A percentile compares a stretch with the other conserved stretches of the same genome.
These are phyloP conservation scores for Capsicum rhomboideum DNA, from an alignment of 257 asterid species.

Conservation along the genomic window DNA sequence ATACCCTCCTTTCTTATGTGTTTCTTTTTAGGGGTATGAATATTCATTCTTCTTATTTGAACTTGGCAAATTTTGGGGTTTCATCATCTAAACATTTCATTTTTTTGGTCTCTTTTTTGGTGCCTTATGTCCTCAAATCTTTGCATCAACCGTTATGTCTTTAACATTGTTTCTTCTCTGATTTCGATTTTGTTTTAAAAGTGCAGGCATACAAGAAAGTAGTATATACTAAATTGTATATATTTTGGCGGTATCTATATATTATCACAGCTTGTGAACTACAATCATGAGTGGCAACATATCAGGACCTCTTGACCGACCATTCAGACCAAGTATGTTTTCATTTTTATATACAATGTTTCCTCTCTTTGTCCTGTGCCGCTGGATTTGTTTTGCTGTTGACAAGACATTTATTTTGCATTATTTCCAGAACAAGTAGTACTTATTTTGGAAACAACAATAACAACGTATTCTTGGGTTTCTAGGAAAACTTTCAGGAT, in stretches of 20 bases:
- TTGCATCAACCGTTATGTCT: not conserved
- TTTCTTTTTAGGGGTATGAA: not conserved
- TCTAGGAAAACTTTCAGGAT: too few relatives aligned
- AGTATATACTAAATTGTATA: not conserved
- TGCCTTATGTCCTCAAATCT: not conserved
- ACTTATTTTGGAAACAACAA: not conserved
- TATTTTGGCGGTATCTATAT: not conserved
- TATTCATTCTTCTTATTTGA: not conserved
- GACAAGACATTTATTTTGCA: not conserved
- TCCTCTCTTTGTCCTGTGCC: not conserved
- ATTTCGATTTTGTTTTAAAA: not conserved
- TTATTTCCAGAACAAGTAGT: not conserved
- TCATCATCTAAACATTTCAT: not conserved
- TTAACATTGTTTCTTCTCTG: not conserved
- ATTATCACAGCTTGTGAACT: not conserved
- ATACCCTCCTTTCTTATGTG: not conserved
- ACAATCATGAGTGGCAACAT: slow-evolving; percentile 47
- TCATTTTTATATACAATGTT: not conserved
- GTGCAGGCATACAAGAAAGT: not conserved
- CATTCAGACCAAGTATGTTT: slow-evolving; percentile 26
- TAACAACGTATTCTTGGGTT: not conserved
- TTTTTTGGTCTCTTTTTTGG: too few relatives aligned
- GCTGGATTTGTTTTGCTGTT: not conserved
- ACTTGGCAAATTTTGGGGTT: not conserved
- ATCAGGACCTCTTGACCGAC: slow-evolving; percentile 55